Percentiles rank a stretch among this genome's conserved stretches.
phyloP scores from a whole-genome alignment of 345 rosid species.

The Eucalyptus marginata region DNA sequence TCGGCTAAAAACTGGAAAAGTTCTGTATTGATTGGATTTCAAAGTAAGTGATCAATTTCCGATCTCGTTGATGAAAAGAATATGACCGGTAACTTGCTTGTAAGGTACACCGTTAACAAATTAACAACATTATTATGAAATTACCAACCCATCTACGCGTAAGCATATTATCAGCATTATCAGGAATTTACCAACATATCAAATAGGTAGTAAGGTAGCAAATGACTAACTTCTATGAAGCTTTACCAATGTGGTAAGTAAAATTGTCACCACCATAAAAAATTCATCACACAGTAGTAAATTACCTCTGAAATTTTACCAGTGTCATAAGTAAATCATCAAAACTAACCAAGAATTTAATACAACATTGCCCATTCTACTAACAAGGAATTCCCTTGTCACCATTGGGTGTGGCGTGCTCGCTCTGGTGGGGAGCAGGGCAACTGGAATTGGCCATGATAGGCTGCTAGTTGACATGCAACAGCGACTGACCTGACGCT shows the following conservation, averaged over 20 bases:
- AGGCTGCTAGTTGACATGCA: neutral
- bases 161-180: neutral
- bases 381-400: neutral
- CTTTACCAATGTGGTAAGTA: neutral
- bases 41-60: neutral
- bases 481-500: neutral
- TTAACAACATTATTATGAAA: neutral
- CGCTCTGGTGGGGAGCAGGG: neutral
- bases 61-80: fast-evolving
- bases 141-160: neutral
- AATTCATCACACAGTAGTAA: neutral
- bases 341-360: neutral
- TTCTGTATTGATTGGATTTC: neutral
- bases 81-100: neutral
- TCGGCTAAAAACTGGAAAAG: neutral
- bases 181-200: neutral
- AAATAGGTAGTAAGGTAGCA: neutral
- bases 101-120: neutral
- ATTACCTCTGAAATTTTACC: neutral
- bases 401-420: neutral
- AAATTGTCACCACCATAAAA: neutral
- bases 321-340: neutral
- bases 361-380: neutral
- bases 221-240: no score
- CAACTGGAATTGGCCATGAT: neutral